Evolutionary conservation across 495 filamentous ascomycete species (phyloP), one percentile per base, ranked within the genome.

Genomic region (Podospora pseudoanserina): DNA sequence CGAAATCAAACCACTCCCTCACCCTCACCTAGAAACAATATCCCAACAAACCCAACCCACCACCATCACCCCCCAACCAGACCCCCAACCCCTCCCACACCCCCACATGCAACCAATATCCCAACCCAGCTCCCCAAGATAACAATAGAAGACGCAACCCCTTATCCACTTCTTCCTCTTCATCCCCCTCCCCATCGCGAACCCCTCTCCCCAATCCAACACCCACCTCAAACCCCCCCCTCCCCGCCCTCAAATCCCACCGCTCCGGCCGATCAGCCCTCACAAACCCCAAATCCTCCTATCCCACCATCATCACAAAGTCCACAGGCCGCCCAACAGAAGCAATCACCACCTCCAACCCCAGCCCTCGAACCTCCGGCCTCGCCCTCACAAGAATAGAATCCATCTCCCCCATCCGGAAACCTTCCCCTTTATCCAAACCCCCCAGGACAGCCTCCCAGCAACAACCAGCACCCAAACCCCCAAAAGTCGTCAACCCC

Each of bases 311-410:
- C 54, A 27, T 66, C 4, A 71, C 70, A 18, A 66, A 65, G 5
- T 71, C 70, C n/a, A 71, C 70, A 11, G 66, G 70, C 63, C 5
- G 55, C 1, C 70, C 63, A 27, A 68, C 70, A 32, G 60, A 66
- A 15, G 66, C 27, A 16, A 30, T 64, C 30, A 59, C 66, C n/a
- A 34, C 66, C 16, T 71, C 66, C 20, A 66, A 63, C 63, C 49
- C n/a, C 63, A 54, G 59, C 60, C 63, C 68, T 0, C 65, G 66
- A 9, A 44, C 65, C 7, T 49, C 39, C 5, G 39, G 39, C 9
- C 15, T 49, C 3, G 15, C 39, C 39, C 39, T 49, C 5, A 49
- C 39, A 49, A 49, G 39, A 49, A 49, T 49, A 11, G 39, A 49
- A 49, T 49, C 39, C 39, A 49, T 49, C 39, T 49, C 39, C 39